Evolutionary conservation across 2,329 filamentous ascomycete species (phyloP), one percentile per base, ranked within the genome.

Genomic region (Fusarium dimerum): DNA sequence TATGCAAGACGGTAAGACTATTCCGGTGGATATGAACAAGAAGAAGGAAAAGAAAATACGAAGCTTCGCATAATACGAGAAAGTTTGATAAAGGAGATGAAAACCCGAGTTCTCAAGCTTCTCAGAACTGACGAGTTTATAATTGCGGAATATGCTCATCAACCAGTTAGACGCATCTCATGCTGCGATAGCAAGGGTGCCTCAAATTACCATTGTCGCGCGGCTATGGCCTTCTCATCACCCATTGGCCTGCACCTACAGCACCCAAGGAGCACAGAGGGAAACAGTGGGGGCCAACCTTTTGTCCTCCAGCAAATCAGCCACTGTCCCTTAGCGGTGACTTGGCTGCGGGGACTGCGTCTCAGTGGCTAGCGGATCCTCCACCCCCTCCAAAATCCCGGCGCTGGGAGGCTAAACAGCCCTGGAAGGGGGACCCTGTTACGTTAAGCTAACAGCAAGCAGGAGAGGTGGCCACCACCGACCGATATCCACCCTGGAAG

Each of bases 151-250:
- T 26, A 26, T 26, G 20, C 20, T 26, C 20, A 26, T 26, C 20
- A 26, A 26, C 20, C 20, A 61, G 42, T 51, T 46, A 36, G 45
- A 55, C 55, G 41, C 47, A 53, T 55, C 44, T 42, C 44, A 47
- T 38, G 26, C 18, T 51, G 54, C 43, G 41, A 51, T 50, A 26
- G 50, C 38, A 54, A 55, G 51, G 57, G 45, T 48, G 42, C 36
- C 42, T 20, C 29, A 45, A 16, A 51, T 40, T 49, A 54, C 61
- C 45, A 48, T 65, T 64, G 63, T 65, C 63, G 63, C 63, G 63
- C 63, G 63, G 63, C 63, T 65, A 65, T 46, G 45, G 45, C 40
- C 20, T 26, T 26, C 20, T 26, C 20, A 26, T 26, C 20, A 26
- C 20, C 20, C 20, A 26, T 26, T 26, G 20, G 20, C 20, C 20